A percentile compares a stretch with the other conserved stretches of the same genome.
Conservation (phyloP, 257 asterid genomes). For the Solanum clarkiae region DNA sequence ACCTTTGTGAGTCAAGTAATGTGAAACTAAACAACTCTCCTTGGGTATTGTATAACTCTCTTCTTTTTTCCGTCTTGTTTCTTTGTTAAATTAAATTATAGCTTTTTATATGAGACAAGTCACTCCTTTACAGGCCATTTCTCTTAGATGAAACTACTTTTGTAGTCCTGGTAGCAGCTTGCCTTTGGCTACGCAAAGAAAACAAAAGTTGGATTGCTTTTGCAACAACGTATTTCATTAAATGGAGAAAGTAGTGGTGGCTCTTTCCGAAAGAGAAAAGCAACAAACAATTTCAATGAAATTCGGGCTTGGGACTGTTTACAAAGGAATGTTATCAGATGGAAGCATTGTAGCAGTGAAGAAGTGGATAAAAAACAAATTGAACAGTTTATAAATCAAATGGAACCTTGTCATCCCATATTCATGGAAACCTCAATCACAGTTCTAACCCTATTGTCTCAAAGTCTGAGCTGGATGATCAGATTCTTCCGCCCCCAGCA, state of each 20-base stretch:
- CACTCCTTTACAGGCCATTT: neutral
- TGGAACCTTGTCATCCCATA: neutral
- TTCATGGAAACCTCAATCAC: neutral
- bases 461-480: neutral
- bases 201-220: constrained; percentile 13
- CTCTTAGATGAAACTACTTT: neutral
- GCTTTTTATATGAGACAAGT: neutral
- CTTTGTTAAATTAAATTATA: neutral
- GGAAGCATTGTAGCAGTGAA: constrained; percentile 25
- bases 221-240: constrained; percentile 12
- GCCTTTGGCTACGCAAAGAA: constrained; percentile 2
- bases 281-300: constrained; percentile 2
- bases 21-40: neutral
- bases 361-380: constrained; percentile 18
- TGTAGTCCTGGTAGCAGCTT: neutral
- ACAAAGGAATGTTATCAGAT: neutral
- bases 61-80: neutral
- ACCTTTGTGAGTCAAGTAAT: neutral
- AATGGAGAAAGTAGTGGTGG: neutral
- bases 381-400: constrained; percentile 17
- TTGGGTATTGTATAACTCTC: neutral
- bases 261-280: constrained; percentile 20
- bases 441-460: neutral
- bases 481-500: neutral
- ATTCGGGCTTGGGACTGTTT: neutral